Percentiles rank a stretch among this genome's conserved stretches.
Evolutionary conservation across 345 rosid genomes (phyloP).

Genomic region (Erucastrum elatum): DNA sequence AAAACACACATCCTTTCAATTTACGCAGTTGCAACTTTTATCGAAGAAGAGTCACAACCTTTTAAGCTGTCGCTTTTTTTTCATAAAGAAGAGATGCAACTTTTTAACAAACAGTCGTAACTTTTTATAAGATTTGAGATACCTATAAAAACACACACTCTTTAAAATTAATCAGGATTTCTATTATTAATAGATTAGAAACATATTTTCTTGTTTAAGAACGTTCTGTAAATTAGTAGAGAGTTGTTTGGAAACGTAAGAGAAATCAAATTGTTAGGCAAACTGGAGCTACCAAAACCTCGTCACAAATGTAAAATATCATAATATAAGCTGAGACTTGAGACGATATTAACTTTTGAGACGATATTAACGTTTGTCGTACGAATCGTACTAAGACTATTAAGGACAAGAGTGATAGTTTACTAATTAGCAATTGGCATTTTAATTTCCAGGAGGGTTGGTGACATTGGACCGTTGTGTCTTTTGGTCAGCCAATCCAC

Average conservation of each 20-base stretch:
- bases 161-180: too few relatives aligned
- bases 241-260: not conserved
- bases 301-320: not conserved
- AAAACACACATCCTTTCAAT: too few relatives aligned
- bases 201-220: not conserved
- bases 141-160: too few relatives aligned
- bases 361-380: constrained; percentile 18
- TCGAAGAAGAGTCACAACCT: too few relatives aligned
- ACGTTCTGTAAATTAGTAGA: not conserved
- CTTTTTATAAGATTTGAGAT: too few relatives aligned
- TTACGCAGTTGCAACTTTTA: too few relatives aligned
- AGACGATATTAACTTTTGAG: not conserved
- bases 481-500: constrained; percentile 32
- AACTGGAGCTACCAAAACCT: not conserved
- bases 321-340: not conserved
- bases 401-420: not conserved
- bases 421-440: constrained; percentile 7
- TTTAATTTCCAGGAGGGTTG: constrained; percentile 26
- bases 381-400: constrained; percentile 27
- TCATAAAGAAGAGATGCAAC: too few relatives aligned
- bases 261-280: not conserved
- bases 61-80: too few relatives aligned
- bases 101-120: too few relatives aligned
- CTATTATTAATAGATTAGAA: not conserved
- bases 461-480: constrained; percentile 37